Percentiles rank a stretch among this genome's conserved stretches.
phyloP scores from a whole-genome alignment of 225 moss, liverwort and hornwort genomes.

The Marchantia polymorpha region DNA sequence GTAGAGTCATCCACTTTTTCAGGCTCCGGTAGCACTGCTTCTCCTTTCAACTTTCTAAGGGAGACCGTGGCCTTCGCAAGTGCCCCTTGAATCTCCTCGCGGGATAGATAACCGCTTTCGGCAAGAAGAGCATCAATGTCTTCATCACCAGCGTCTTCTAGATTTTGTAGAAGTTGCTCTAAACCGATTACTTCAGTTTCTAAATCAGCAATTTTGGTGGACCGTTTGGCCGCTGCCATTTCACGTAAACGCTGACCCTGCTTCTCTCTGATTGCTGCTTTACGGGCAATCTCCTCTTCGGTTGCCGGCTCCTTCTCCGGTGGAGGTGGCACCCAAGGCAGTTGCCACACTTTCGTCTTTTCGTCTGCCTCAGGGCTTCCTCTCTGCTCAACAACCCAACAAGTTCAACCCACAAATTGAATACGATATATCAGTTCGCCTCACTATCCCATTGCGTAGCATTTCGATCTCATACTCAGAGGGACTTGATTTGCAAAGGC shows the following conservation, averaged over 20 bases:
- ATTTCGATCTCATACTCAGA: not conserved
- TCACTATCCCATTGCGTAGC: not conserved
- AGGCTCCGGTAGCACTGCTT: constrained; percentile 64
- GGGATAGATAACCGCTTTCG: constrained; percentile 77
- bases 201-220: constrained; percentile 87
- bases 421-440: not conserved
- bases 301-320: constrained; percentile 75
- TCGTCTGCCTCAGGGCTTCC: constrained; percentile 62
- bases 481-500: not conserved
- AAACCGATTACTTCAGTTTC: constrained; percentile 78
- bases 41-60: constrained; percentile 78
- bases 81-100: constrained; percentile 69
- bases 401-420: not conserved
- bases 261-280: constrained; percentile 90
- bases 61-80: constrained; percentile 67
- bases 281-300: constrained; percentile 92
- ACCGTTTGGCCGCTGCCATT: constrained; percentile 94
- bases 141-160: constrained; percentile 69
- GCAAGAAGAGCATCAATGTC: constrained; percentile 71
- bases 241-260: constrained; percentile 91
- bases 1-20: constrained; percentile 66
- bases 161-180: constrained; percentile 68
- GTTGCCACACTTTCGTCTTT: constrained; percentile 77
- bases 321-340: constrained; percentile 81
- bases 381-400: constrained; percentile 40